A percentile compares a stretch with the other conserved stretches of the same genome.
Conservation (phyloP, 768 basidiomycete species). For the Auriscalpium microsporum region DNA sequence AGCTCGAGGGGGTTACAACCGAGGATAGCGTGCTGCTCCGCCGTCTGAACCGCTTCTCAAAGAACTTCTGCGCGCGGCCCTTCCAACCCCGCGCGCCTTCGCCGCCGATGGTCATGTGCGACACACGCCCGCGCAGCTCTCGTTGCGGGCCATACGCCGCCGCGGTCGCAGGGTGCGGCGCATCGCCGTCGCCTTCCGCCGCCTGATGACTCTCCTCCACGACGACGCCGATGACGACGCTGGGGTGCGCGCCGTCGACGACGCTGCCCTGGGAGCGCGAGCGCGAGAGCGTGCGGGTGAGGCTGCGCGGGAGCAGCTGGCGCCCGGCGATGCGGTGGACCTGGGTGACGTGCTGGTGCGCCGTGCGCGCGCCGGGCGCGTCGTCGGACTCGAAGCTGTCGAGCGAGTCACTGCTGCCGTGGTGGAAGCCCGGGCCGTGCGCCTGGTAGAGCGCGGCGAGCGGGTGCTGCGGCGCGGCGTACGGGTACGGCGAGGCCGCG, state of each 20-base stretch:
- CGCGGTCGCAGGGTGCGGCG: not conserved
- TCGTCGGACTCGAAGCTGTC: conserved; percentile 13
- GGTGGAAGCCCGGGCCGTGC: conserved; percentile 11
- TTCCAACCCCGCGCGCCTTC: not conserved
- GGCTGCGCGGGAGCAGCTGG: conserved; percentile 10
- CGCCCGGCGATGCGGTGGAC: conserved; percentile 15
- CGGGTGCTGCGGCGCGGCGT: conserved; percentile 16
- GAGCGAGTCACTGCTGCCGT: conserved; percentile 22
- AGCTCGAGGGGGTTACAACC: too few species aligned
- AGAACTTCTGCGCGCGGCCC: conserved; percentile 1
- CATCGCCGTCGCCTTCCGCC: not conserved
- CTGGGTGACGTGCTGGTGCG: conserved; percentile 13
- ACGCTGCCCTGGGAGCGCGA: conserved; percentile 5
- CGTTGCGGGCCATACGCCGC: not conserved
- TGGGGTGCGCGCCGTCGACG: not conserved
- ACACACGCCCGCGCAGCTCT: not conserved
- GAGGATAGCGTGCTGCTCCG: not conserved
- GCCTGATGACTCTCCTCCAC: conserved; percentile 9
- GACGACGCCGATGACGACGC: conserved; percentile 14
- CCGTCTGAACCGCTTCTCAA: not conserved
- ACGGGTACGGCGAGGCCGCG: conserved; percentile 5
- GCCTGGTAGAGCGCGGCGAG: conserved; percentile 22
- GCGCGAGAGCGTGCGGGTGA: conserved; percentile 10
- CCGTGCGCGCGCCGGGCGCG: not conserved
- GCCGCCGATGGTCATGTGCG: not conserved